Evolutionary conservation across 2,329 filamentous ascomycete species (phyloP).

Genomic region (Penicillium thymicola): DNA sequence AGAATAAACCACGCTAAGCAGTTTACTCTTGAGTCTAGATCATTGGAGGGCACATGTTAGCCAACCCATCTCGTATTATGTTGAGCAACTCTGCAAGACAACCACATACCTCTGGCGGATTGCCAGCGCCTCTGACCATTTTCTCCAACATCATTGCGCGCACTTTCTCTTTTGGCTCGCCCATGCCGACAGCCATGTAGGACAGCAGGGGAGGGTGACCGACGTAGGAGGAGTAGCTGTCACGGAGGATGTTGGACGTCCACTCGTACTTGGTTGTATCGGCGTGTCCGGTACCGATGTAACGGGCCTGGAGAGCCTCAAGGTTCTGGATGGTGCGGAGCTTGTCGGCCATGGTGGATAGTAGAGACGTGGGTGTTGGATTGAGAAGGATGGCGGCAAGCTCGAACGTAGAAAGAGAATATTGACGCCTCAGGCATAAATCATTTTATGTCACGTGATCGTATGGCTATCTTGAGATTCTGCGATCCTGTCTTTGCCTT

Average conservation of each 20-base stretch:
- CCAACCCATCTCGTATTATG: not conserved
- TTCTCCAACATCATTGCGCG: slow-evolving; percentile 75
- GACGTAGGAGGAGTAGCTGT: slow-evolving; percentile 83
- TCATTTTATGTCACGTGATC: slow-evolving; percentile 6
- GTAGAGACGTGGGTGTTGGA: not conserved
- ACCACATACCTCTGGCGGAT: slow-evolving; percentile 57
- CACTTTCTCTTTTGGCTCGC: slow-evolving; percentile 77
- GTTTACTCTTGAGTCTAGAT: slow-evolving; percentile 7
- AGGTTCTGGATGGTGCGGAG: slow-evolving; percentile 96
- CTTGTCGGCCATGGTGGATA: slow-evolving; percentile 74
- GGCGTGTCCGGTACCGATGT: slow-evolving; percentile 91
- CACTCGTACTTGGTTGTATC: slow-evolving; percentile 98
- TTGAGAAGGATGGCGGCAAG: not conserved
- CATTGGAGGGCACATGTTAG: slow-evolving; percentile 1
- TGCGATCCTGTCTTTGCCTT: not conserved
- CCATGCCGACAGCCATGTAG: slow-evolving; percentile 86
- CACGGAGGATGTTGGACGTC: slow-evolving; percentile 91
- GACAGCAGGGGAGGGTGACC: slow-evolving; percentile 85
- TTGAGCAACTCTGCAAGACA: not conserved
- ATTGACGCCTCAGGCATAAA: not conserved
- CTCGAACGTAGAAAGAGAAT: not conserved
- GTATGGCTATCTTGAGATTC: not conserved
- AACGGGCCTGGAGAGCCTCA: slow-evolving; percentile 92
- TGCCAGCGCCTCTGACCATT: slow-evolving; percentile 64
- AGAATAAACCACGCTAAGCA: not conserved